Conservation (phyloP, 495 filamentous ascomycete genomes). For the Cudoniella acicularis region DNA sequence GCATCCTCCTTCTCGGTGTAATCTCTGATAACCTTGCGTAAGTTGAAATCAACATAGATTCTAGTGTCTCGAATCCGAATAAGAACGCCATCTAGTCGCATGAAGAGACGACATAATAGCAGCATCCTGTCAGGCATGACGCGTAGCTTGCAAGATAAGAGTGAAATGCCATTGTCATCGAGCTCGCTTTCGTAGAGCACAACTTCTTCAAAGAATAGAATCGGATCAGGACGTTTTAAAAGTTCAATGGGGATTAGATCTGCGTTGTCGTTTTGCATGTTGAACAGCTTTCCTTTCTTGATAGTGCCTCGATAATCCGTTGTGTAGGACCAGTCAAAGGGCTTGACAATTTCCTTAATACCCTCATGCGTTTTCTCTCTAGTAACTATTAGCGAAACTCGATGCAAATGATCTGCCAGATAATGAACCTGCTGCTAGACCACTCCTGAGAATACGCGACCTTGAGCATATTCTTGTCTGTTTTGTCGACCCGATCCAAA, state of each 20-base stretch:
- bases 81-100: slow-evolving; percentile 86
- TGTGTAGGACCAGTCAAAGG: slow-evolving; percentile 97
- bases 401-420: background rate
- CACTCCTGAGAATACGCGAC: slow-evolving; percentile 90
- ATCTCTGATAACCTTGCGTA: slow-evolving; percentile 80
- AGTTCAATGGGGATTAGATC: slow-evolving; percentile 77
- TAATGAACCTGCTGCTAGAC: slow-evolving; percentile 67
- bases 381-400: slow-evolving; percentile 21
- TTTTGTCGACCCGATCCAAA: slow-evolving; percentile 89
- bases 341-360: slow-evolving; percentile 89
- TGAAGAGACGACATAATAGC: slow-evolving; percentile 82
- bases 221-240: slow-evolving; percentile 81
- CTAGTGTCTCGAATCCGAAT: slow-evolving; percentile 85
- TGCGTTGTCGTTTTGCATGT: slow-evolving; percentile 32
- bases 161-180: slow-evolving; percentile 91
- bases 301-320: slow-evolving; percentile 78
- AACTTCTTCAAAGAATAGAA: slow-evolving; percentile 91
- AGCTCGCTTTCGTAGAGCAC: slow-evolving; percentile 96
- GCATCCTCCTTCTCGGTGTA: slow-evolving; percentile 77
- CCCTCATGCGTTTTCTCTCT: slow-evolving; percentile 82
- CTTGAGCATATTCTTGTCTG: slow-evolving; percentile 78
- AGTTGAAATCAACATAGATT: slow-evolving; percentile 85
- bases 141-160: slow-evolving; percentile 81
- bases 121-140: slow-evolving; percentile 88
- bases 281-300: slow-evolving; percentile 17